These are phyloP conservation scores for Rhododendron simsii DNA, from an alignment of 148 eudicot genomes.

Conservation along the genomic window DNA sequence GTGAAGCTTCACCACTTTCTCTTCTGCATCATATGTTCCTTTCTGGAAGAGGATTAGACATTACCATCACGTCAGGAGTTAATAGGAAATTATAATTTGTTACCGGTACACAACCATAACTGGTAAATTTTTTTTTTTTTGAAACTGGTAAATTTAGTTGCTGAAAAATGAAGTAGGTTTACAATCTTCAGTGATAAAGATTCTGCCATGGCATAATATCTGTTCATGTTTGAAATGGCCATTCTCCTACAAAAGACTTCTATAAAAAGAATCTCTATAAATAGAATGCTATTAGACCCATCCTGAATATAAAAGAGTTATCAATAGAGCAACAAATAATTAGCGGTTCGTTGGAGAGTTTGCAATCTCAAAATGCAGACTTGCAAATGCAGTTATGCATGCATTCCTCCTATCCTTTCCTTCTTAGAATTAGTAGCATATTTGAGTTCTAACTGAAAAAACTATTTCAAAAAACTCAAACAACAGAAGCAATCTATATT, in stretches of 20 bases:
- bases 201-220: not conserved
- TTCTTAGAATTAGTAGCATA: not conserved
- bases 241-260: not conserved
- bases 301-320: not conserved
- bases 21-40: constrained; percentile 38
- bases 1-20: constrained; percentile 37
- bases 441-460: not conserved
- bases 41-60: constrained; percentile 26
- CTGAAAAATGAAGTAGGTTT: not conserved
- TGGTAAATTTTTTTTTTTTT: not conserved
- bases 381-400: not conserved
- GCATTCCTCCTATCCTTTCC: not conserved
- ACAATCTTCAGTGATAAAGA: not conserved
- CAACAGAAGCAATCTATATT: not conserved
- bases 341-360: not conserved
- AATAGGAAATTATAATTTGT: not conserved
- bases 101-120: not conserved
- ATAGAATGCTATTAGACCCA: not conserved
- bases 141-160: not conserved
- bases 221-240: not conserved
- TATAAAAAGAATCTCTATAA: not conserved
- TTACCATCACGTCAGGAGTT: not conserved
- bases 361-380: not conserved
- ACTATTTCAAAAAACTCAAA: not conserved
- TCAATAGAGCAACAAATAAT: not conserved